These are phyloP conservation scores for Viridothelium virens DNA, from an alignment of 495 filamentous ascomycete genomes.

Conservation along the genomic window DNA sequence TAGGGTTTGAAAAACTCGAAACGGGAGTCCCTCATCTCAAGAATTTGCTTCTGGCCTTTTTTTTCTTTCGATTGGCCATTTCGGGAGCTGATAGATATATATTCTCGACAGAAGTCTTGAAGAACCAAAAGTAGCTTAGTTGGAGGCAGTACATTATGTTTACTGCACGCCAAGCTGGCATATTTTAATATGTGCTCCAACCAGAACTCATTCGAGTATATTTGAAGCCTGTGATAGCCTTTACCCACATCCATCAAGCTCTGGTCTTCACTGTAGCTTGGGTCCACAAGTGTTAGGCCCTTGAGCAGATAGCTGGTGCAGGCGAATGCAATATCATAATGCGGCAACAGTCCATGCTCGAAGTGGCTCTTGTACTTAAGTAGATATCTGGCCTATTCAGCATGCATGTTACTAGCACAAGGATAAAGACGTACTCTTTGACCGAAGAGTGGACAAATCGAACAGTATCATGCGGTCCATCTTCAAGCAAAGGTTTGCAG, in stretches of 20 bases:
- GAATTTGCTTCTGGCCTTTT: neutral
- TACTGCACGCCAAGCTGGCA: neutral
- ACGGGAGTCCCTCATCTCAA: neutral
- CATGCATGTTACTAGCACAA: neutral
- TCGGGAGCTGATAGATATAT: neutral
- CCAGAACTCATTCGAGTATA: neutral
- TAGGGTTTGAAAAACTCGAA: neutral
- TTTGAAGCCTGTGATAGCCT: neutral
- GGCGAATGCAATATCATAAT: conserved; percentile 1
- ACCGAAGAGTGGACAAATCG: conserved; percentile 3
- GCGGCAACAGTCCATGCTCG: neutral
- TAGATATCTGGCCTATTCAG: neutral
- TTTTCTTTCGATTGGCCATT: neutral
- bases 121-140: neutral
- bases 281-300: neutral
- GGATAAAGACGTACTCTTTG: neutral
- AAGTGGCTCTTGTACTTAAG: neutral
- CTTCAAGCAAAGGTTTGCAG: conserved; percentile 9
- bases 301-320: neutral
- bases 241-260: neutral
- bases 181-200: neutral
- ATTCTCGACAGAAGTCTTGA: neutral
- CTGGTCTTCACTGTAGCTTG: neutral
- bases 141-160: neutral
- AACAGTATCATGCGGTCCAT: conserved; percentile 1